These are phyloP conservation scores for Ochetophila trinervis DNA, from an alignment of 306 rosid genomes.

Conservation along the genomic window DNA sequence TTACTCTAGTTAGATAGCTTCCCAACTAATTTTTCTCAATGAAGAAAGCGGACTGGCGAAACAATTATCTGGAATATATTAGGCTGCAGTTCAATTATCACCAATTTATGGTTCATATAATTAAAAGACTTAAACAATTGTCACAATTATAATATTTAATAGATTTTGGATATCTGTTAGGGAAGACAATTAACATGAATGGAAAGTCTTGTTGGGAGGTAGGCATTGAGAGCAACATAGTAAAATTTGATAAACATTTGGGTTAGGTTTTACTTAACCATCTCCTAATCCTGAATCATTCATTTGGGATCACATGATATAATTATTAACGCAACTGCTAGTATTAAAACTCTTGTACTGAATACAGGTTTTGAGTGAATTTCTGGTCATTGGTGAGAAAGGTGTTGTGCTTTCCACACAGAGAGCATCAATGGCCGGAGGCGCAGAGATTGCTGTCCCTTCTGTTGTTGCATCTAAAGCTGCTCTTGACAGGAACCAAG, in stretches of 20 bases:
- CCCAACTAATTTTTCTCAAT: not conserved
- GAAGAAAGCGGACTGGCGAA: slow-evolving; percentile 8
- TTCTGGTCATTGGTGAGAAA: slow-evolving; percentile 6
- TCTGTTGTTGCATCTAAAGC: slow-evolving; percentile 25
- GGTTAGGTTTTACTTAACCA: slow-evolving; percentile 60
- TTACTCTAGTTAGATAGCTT: slow-evolving; percentile 10
- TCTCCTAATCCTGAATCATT: slow-evolving; percentile 60
- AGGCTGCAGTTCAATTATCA: too few species aligned
- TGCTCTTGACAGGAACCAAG: slow-evolving; percentile 52
- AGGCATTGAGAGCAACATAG: slow-evolving; percentile 34
- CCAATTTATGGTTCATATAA: too few species aligned
- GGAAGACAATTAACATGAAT: slow-evolving; percentile 60
- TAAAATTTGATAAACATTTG: slow-evolving; percentile 24
- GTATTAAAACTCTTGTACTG: slow-evolving; percentile 46
- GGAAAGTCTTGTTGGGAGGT: slow-evolving; percentile 42
- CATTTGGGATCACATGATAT: slow-evolving; percentile 43
- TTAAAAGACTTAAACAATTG: slow-evolving; percentile 23
- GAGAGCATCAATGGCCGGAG: slow-evolving; percentile 31
- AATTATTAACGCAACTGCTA: slow-evolving; percentile 31
- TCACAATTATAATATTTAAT: slow-evolving; percentile 29
- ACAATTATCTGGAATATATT: not conserved
- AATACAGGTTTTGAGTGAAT: slow-evolving; percentile 16
- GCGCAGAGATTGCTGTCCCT: slow-evolving; percentile 24
- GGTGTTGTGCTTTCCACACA: not conserved
- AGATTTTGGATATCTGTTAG: slow-evolving; percentile 36